phyloP scores from a whole-genome alignment of 2,329 filamentous ascomycete genomes.

The Fusarium redolens region DNA sequence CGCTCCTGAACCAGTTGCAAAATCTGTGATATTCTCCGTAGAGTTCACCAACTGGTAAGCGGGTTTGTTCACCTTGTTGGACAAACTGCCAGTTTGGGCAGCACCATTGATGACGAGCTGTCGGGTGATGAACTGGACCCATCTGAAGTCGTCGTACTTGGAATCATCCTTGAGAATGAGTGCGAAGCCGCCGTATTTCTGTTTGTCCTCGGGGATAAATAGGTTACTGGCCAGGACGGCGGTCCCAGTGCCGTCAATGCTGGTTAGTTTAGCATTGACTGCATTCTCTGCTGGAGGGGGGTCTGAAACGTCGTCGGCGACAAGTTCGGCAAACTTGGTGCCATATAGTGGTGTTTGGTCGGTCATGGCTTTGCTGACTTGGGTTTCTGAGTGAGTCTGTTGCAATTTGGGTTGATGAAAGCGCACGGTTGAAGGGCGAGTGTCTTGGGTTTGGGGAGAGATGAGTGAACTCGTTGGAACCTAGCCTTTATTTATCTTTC shows the following conservation, averaged over 20 bases:
- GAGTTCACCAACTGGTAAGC: neutral
- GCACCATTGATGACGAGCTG: neutral
- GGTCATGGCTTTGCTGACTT: neutral
- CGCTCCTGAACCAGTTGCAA: rapidly evolving
- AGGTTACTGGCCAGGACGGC: neutral
- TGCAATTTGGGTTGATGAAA: neutral
- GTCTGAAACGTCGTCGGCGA: neutral
- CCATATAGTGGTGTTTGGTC: neutral
- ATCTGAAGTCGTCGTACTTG: neutral
- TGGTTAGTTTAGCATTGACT: neutral
- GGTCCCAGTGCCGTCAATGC: neutral
- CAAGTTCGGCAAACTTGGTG: neutral
- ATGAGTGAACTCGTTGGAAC: neutral
- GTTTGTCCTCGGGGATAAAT: neutral
- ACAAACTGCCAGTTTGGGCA: neutral
- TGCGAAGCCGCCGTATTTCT: neutral
- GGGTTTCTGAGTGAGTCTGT: neutral
- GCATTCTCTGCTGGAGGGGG: neutral
- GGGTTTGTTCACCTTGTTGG: neutral
- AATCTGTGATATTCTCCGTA: neutral
- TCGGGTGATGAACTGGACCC: neutral
- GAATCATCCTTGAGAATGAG: neutral
- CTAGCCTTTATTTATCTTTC: neutral
- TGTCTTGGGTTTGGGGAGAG: neutral
- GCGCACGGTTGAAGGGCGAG: neutral